These are phyloP conservation scores for Cystofilobasidium capitatum DNA, from an alignment of 768 basidiomycete genomes.

Conservation along the genomic window DNA sequence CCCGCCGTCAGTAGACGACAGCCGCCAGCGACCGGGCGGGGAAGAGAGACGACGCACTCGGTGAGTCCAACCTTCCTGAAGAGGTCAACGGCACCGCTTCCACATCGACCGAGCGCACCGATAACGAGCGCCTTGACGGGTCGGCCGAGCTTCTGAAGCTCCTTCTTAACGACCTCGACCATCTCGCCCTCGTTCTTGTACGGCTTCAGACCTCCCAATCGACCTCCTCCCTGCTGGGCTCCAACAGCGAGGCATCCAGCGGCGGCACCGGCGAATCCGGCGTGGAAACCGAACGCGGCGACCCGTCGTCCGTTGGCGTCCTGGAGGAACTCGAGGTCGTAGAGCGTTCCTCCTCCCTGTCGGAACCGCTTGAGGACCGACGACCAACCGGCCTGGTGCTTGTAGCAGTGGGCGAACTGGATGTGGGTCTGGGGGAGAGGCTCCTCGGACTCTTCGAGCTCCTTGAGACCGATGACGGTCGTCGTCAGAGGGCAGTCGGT, in stretches of 20 bases:
- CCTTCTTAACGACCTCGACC: slow-evolving; percentile 62
- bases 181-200: slow-evolving; percentile 76
- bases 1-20: slow-evolving; percentile 4
- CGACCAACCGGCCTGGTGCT: slow-evolving; percentile 86
- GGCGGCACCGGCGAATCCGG: slow-evolving; percentile 91
- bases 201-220: slow-evolving; percentile 62
- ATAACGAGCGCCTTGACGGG: slow-evolving; percentile 78
- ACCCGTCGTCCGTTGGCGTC: slow-evolving; percentile 78
- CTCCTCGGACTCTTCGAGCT: slow-evolving; percentile 67
- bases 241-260: slow-evolving; percentile 64
- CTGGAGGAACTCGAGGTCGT: slow-evolving; percentile 85
- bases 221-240: slow-evolving; percentile 51
- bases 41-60: slow-evolving; percentile 66
- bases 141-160: slow-evolving; percentile 47
- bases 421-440: slow-evolving; percentile 90
- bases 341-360: slow-evolving; percentile 47
- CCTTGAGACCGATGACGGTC: slow-evolving; percentile 92
- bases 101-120: slow-evolving; percentile 89
- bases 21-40: neutral
- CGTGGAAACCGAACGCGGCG: slow-evolving; percentile 96
- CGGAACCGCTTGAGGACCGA: slow-evolving; percentile 75
- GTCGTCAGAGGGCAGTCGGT: slow-evolving; percentile 53
- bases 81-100: slow-evolving; percentile 87
- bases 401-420: slow-evolving; percentile 97
- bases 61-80: slow-evolving; percentile 89